Evolutionary conservation across 306 rosid genomes (phyloP).

Genomic region (Astragalus glycyphyllos): DNA sequence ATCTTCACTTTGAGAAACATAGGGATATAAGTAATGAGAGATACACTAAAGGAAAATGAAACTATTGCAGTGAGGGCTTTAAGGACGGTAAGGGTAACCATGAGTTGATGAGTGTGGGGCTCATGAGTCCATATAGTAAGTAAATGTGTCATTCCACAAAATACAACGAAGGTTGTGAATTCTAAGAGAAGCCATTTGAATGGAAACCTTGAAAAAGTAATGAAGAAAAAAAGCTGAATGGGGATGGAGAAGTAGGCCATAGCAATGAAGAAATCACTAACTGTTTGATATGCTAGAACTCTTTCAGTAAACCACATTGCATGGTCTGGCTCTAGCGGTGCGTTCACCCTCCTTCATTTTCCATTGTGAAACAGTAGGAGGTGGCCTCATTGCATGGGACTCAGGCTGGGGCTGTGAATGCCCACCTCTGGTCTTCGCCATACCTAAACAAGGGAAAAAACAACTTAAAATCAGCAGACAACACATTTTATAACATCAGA

Average conservation of each 20-base stretch:
- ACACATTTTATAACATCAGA: too few species aligned
- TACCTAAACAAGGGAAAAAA: too few species aligned
- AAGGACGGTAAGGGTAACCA: slow-evolving; percentile 78
- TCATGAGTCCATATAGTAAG: slow-evolving; percentile 89
- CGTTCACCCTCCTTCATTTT: too few species aligned
- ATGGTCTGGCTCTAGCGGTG: too few species aligned
- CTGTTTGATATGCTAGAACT: slow-evolving; percentile 77
- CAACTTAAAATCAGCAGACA: too few species aligned
- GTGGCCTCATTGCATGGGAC: slow-evolving; percentile 87
- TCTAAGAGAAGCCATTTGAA: slow-evolving; percentile 84
- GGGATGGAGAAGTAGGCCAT: too few species aligned
- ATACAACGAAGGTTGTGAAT: slow-evolving; percentile 85
- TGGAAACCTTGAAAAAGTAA: too few species aligned
- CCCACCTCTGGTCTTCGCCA: too few species aligned
- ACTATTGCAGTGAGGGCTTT: slow-evolving; percentile 87
- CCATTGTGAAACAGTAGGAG: slow-evolving; percentile 77
- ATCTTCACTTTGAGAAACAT: slow-evolving; percentile 88
- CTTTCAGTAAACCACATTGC: slow-evolving; percentile 68
- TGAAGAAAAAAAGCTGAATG: too few species aligned
- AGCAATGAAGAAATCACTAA: slow-evolving; percentile 85
- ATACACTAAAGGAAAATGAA: slow-evolving; percentile 80
- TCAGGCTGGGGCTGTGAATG: too few species aligned
- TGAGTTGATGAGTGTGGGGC: slow-evolving; percentile 76
- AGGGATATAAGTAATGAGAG: slow-evolving; percentile 83
- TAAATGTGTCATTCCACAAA: slow-evolving; percentile 90